Evolutionary conservation across 768 basidiomycete species (phyloP), one percentile per base, ranked within the genome.

Genomic region (Kwoniella sp.): DNA sequence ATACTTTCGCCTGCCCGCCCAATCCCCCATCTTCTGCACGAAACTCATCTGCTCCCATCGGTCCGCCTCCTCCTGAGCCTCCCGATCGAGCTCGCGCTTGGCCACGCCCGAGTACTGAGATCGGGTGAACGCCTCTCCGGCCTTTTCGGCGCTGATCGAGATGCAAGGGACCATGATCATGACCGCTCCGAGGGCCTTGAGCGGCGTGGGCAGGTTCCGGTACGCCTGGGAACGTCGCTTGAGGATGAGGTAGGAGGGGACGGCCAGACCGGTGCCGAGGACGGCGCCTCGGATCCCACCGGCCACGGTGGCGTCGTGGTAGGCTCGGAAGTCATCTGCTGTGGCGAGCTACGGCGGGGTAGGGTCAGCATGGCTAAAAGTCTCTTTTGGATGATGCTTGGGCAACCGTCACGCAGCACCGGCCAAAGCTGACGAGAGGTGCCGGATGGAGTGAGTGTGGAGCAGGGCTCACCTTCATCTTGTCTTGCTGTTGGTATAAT

Each of bases 81-180:
- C 57, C 33, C 28, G 32, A 38, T 67, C 65, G 23, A 74, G 27
- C 45, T 65, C 64, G 12, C 28, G 42, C 53, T 65, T 59, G 2
- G 70, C 73, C 8, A 63, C 56, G 26, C 71, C 71, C 1, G 46
- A 40, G 64, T 69, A 73, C 46, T 62, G 57, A 15, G 50, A 42
- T 31, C 60, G 39, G 27, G 65, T 65, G 49, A 63, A 74, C 5
- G 61, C 60, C 42, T 68, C 70, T 42, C 73, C 73, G 17, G 65
- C 59, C 29, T 70, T 67, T 50, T 74, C 73, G 10, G 69, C 70
- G 4, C 55, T 25, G 51, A 72, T 62, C 2, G 53, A 56, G 33
- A 72, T 67, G 26, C 47, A 49, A 3, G 70, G 70, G 3, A 72
- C 59, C 42, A 56, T 43, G 33, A 70, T 33, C 19, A 61, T 54